Conservation (phyloP, 179 eudicot species). For the Pouteria campechiana region DNA sequence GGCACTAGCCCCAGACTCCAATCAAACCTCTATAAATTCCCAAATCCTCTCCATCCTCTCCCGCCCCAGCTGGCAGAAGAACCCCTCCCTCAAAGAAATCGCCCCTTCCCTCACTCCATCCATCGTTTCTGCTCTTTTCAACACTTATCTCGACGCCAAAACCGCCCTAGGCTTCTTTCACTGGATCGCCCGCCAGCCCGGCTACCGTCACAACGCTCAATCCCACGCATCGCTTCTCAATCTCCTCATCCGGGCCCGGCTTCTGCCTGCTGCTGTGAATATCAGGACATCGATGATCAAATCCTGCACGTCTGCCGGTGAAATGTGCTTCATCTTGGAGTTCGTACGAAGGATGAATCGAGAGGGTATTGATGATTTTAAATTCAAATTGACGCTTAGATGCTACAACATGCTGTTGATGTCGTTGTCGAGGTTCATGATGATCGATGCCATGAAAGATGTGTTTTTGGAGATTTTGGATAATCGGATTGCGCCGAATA, state of each 20-base stretch:
- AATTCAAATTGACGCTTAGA: conserved; percentile 36
- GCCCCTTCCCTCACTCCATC: conserved; percentile 34
- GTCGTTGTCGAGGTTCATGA: conserved; percentile 42
- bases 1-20: conserved; percentile 1
- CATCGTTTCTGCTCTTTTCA: conserved; percentile 27
- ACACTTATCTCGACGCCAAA: conserved; percentile 36
- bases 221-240: conserved; percentile 27
- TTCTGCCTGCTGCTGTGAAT: conserved; percentile 23
- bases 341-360: conserved; percentile 31
- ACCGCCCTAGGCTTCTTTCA: conserved; percentile 36
- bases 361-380: conserved; percentile 9
- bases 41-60: conserved; percentile 31
- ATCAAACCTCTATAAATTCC: conserved; percentile 15
- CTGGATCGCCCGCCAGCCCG: conserved; percentile 20
- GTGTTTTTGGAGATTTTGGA: conserved; percentile 40
- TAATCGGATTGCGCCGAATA: conserved; percentile 49
- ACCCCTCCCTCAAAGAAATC: conserved; percentile 30
- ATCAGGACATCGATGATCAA: conserved; percentile 39
- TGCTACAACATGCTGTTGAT: conserved; percentile 48
- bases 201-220: conserved; percentile 28
- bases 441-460: conserved; percentile 49
- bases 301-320: conserved; percentile 27
- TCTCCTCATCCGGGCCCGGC: conserved; percentile 16
- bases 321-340: conserved; percentile 21
- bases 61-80: conserved; percentile 44